Percentiles rank a stretch among this genome's conserved stretches.
Evolutionary conservation across 768 basidiomycete genomes (phyloP).

Genomic region (Lactifluus hygrophoroides): DNA sequence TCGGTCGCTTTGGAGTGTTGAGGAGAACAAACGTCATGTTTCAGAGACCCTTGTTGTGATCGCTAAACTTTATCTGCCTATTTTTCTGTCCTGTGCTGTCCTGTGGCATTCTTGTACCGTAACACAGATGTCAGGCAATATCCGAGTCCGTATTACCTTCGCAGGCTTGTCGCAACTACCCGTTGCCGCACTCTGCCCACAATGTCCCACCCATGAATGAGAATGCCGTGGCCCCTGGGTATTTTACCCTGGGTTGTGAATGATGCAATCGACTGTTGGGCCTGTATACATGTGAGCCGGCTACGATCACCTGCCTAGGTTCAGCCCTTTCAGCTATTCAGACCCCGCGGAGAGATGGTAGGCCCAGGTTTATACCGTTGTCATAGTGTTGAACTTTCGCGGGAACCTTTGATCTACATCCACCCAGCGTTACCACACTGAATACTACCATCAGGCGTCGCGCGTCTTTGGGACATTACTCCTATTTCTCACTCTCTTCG

Average conservation of each 20-base stretch:
- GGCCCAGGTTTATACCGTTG: neutral
- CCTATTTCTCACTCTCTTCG: neutral
- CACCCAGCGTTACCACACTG: neutral
- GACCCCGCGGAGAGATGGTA: neutral
- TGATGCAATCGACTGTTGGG: neutral
- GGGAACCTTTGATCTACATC: neutral
- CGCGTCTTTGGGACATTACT: neutral
- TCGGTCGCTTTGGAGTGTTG: neutral
- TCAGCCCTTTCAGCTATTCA: neutral
- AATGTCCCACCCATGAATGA: neutral
- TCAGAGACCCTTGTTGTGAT: neutral
- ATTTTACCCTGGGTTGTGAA: neutral
- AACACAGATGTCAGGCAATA: neutral
- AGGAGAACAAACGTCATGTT: neutral
- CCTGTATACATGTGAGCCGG: neutral
- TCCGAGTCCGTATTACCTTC: neutral
- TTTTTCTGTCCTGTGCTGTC: neutral
- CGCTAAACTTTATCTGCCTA: slow-evolving; percentile 6
- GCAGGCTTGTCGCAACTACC: neutral
- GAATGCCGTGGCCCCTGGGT: slow-evolving; percentile 4
- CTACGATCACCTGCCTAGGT: neutral
- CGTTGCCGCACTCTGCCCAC: neutral
- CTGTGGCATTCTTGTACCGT: neutral
- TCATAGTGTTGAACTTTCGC: neutral
- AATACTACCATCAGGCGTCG: neutral